A percentile compares a stretch with the other conserved stretches of the same genome.
Evolutionary conservation across 2,329 filamentous ascomycete genomes (phyloP).

Genomic region (Colletotrichum horii): DNA sequence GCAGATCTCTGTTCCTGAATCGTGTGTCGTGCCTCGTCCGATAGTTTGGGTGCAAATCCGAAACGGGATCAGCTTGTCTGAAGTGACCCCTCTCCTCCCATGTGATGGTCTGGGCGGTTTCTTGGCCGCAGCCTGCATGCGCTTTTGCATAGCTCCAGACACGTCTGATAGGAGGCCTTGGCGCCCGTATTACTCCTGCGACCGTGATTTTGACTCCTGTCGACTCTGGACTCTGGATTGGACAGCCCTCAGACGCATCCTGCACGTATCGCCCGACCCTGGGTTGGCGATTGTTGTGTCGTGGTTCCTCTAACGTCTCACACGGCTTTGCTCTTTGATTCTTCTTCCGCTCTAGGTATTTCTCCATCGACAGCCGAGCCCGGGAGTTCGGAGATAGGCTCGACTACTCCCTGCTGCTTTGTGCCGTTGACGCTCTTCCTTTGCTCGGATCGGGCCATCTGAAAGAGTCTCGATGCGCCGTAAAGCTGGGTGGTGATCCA

Average conservation of each 20-base stretch:
- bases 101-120: neutral
- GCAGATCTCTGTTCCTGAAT: neutral
- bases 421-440: neutral
- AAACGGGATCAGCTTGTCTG: neutral
- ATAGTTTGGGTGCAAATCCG: neutral
- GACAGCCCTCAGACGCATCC: neutral
- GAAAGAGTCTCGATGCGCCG: conserved; percentile 8
- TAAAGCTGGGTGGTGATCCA: conserved; percentile 22
- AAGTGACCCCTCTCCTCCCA: neutral
- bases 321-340: neutral
- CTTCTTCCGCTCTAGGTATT: neutral
- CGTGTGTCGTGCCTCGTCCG: neutral
- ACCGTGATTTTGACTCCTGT: neutral
- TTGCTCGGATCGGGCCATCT: conserved; percentile 11
- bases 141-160: neutral
- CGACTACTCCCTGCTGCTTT: neutral
- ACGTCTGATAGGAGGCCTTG: neutral
- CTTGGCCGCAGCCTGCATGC: neutral
- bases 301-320: neutral
- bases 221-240: neutral
- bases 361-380: neutral
- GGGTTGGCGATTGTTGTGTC: neutral
- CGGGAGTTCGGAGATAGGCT: neutral
- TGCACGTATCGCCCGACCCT: neutral
- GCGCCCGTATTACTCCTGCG: neutral